Evolutionary conservation across 768 basidiomycete genomes (phyloP).

Genomic region (Coprinellus micaceus): DNA sequence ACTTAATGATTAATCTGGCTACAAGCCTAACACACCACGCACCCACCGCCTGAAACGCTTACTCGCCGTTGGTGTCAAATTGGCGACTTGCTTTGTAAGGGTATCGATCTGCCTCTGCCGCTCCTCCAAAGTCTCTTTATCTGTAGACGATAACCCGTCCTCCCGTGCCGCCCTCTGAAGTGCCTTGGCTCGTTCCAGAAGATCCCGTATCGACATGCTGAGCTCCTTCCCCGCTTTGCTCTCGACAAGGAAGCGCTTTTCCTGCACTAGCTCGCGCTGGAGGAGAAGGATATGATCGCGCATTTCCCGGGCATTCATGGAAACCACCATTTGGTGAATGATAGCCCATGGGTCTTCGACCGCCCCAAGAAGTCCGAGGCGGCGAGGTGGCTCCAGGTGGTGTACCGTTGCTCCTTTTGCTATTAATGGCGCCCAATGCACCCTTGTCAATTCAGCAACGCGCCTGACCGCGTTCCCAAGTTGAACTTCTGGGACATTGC

Average conservation of each 20-base stretch:
- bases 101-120: no score
- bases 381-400: background rate
- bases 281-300: background rate
- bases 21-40: no score
- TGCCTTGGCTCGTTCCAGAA: background rate
- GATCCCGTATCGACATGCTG: background rate
- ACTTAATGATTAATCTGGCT: no score
- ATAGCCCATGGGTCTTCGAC: background rate
- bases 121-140: no score
- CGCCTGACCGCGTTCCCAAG: no score
- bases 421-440: conserved; percentile 2
- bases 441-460: background rate
- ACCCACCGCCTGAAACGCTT: no score
- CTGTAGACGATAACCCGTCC: no score
- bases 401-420: background rate
- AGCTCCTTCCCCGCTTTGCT: background rate
- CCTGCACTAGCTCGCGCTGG: background rate
- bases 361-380: background rate
- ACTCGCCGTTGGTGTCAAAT: no score
- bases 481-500: no score
- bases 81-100: no score
- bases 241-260: background rate
- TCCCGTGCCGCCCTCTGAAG: no score
- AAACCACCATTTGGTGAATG: background rate
- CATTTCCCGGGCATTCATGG: background rate